A percentile compares a stretch with the other conserved stretches of the same genome.
These are phyloP conservation scores for Microthyrium microscopicum DNA, from an alignment of 2,329 filamentous ascomycete genomes.

Conservation along the genomic window DNA sequence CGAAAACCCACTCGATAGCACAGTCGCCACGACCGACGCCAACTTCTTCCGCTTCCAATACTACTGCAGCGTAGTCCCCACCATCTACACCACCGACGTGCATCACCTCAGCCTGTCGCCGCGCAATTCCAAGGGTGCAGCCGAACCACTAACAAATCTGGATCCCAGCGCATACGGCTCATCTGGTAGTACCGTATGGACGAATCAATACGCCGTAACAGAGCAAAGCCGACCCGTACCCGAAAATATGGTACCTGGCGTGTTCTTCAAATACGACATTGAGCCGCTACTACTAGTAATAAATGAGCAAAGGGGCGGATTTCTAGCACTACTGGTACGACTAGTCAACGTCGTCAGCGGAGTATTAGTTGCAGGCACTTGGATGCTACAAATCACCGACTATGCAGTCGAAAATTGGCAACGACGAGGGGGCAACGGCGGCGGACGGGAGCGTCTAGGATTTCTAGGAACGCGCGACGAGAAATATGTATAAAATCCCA, in stretches of 20 bases:
- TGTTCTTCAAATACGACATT: conserved; percentile 98
- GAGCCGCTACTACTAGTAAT: conserved; percentile 84
- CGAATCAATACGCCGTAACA: conserved; percentile 96
- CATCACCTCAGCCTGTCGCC: conserved; percentile 28
- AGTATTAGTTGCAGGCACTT: conserved; percentile 83
- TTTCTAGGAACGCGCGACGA: conserved; percentile 10
- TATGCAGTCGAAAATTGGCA: conserved; percentile 44
- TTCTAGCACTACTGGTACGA: conserved; percentile 61
- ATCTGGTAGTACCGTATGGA: conserved; percentile 48
- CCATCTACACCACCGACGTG: conserved; percentile 53
- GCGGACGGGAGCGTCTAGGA: conserved; percentile 28
- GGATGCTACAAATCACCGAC: conserved; percentile 73
- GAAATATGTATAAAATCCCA: conserved; percentile 10
- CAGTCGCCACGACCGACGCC: conserved; percentile 53
- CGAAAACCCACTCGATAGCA: conserved; percentile 85
- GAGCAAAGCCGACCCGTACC: conserved; percentile 60
- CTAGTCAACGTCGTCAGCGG: conserved; percentile 83
- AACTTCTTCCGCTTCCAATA: conserved; percentile 98
- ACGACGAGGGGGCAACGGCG: no score
- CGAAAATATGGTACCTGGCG: conserved; percentile 60
- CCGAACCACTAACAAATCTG: conserved; percentile 26
- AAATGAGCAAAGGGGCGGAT: conserved; percentile 59
- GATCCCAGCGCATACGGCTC: conserved; percentile 17
- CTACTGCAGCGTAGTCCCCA: conserved; percentile 88
- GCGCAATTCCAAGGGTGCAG: conserved; percentile 14